Base-by-base conservation (phyloP, 768 basidiomycete genomes). In the Pisolithus albus region DNA sequence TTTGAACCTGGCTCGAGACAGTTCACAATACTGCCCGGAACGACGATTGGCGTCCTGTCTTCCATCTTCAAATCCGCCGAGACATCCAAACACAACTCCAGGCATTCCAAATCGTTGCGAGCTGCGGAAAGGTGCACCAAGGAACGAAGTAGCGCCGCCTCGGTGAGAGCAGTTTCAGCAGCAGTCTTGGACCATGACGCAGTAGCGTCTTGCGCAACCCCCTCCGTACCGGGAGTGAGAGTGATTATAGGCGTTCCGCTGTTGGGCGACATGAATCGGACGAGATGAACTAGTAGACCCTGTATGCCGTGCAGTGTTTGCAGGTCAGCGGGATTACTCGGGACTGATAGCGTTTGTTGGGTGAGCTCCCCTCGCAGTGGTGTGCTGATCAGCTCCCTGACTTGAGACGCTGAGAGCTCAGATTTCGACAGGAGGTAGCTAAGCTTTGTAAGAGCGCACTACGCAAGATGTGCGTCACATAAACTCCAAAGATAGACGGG, bases 311-410 rank as follows among this genome's bases (percentile, higher is more conserved):
- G 80, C 15, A 84, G 65, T 53, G 78, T 77, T 45, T 75, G 68
- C 6, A 77, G 74, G 28, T 46, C 50, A 6, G 69, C 67, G 1
- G 68, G 76, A 28, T 74, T 72, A 46, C 68, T 74, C 2, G 78
- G 69, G 0, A 76, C 64, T 9, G 76, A 64, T 21, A 66, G 69
- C 7, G 78, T 64, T 23, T 75, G 62, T 21, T 78, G 75, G 0
- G 88, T 92, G 39, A 97, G 81, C 67, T 97, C 93, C 43, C 93
- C 93, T 7, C 93, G 90, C 10, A 96, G 74, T 4, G 94, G 86
- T 32, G 77, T 82, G 11, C 80, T 72, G 51, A 96, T 79, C 19
- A 95, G 76, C 38, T 81, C 72, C 49, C 91, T 83, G 42, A 97
- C 79, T 69, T 91, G 80, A 18, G 72, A 64, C 3, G 73, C 62